phyloP scores from a whole-genome alignment of 73 alveolate genomes.

The Uronychia setigera region DNA sequence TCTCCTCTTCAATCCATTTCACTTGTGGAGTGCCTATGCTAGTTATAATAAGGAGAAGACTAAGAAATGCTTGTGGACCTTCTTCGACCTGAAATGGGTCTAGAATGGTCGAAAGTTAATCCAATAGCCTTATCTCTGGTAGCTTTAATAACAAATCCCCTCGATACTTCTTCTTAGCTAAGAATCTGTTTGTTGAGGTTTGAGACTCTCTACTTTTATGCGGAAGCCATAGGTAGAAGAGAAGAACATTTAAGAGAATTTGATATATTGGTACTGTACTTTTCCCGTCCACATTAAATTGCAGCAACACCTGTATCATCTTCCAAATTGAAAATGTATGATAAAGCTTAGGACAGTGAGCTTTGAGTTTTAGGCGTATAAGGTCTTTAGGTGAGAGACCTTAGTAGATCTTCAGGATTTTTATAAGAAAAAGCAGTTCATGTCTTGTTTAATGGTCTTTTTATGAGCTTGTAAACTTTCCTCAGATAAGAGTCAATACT shows the following conservation, averaged over 20 bases:
- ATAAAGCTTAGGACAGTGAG: not conserved
- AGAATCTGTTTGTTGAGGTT: not conserved
- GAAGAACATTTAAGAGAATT: too few species aligned
- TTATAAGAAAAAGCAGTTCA: not conserved
- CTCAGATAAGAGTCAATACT: not conserved
- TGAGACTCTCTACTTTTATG: not conserved
- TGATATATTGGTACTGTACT: not conserved
- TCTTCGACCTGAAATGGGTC: not conserved
- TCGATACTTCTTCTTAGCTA: not conserved
- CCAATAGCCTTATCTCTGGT: not conserved
- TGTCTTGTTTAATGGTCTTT: not conserved
- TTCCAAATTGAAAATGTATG: not conserved
- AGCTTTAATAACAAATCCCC: not conserved
- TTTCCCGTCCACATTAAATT: not conserved
- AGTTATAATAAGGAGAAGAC: too few species aligned
- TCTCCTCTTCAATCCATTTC: too few species aligned
- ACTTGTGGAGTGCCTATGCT: too few species aligned
- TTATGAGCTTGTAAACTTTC: not conserved
- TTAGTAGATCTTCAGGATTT: not conserved
- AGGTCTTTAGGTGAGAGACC: not conserved
- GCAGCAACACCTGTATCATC: constrained; percentile 1
- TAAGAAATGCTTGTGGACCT: not conserved
- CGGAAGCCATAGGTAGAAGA: not conserved
- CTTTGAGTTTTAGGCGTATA: not conserved
- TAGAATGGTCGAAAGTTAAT: not conserved